A percentile compares a stretch with the other conserved stretches of the same genome.
Conservation (phyloP, 192 early-diverging fungal species). For the Backusella tuberculispora region DNA sequence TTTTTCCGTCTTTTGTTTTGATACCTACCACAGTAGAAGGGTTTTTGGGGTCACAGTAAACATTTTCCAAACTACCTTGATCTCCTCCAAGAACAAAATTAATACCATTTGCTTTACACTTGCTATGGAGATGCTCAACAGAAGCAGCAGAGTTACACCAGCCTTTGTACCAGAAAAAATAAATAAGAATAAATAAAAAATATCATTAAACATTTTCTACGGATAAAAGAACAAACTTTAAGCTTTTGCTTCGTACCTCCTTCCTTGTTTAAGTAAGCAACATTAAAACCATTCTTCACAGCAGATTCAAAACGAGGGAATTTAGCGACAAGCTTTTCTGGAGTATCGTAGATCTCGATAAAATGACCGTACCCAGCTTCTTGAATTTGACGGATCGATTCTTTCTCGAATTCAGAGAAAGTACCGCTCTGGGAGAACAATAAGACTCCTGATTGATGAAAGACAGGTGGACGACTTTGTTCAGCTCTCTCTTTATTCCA, state of each 20-base stretch:
- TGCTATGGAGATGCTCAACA: conserved; percentile 19
- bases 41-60: not conserved
- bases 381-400: conserved; percentile 13
- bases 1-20: conserved; percentile 41
- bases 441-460: conserved; percentile 29
- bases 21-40: conserved; percentile 38
- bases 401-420: conserved; percentile 20
- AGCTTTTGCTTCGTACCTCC: conserved; percentile 9
- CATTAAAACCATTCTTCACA: conserved; percentile 21
- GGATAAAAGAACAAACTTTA: not conserved
- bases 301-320: conserved; percentile 29
- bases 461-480: conserved; percentile 10
- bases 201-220: not conserved
- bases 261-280: conserved; percentile 33
- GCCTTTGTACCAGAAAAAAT: conserved; percentile 8
- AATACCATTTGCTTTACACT: conserved; percentile 27
- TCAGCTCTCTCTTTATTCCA: conserved; percentile 32
- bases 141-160: conserved; percentile 37
- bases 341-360: conserved; percentile 13
- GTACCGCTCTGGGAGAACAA: conserved; percentile 13
- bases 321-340: conserved; percentile 1
- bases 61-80: not conserved
- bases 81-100: conserved; percentile 21
- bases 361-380: conserved; percentile 25
- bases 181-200: not conserved